Evolutionary conservation across 2,329 filamentous ascomycete genomes (phyloP), one percentile per base, ranked within the genome.

Genomic region (Colletotrichum somersetense): DNA sequence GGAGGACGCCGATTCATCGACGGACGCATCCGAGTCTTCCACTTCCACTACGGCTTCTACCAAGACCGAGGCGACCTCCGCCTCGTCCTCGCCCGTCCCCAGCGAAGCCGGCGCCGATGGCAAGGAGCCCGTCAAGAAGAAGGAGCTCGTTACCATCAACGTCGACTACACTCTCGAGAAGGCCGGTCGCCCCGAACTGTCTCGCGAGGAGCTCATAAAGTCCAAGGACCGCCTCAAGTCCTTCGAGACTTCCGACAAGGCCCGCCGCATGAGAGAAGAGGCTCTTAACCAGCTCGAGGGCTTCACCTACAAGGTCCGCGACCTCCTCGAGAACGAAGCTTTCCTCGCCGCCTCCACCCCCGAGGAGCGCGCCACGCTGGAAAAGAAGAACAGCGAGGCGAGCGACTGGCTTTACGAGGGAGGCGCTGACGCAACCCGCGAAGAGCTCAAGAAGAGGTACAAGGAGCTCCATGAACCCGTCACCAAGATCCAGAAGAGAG

Each of bases 351-450:
- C 88, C 4, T 93, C 95, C 42, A 96, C 92, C 12, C 84, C 89
- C 4, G 87, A 89, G 26, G 89, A 95, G 78, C 89, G 94, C 58
- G 80, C 86, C 8, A 82, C 84, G n/a, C 87, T 98, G 16, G 88
- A 92, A 76, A 85, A 90, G 73, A 91, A 91, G 77, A 87, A 94
- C 50, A 87, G 89, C 73, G 89, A 89, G 61, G 88, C 91, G 30
- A 93, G 93, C 76, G 95, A 97, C 14, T 99, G 96, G 96, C 90
- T 99, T 72, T 96, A 97, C 79, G 93, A 89, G 20, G 95, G 95
- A 58, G 94, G 96, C 67, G 87, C 89, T 20, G 91, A 95, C 61
- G 95, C 96, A 5, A 86, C 89, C 46, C 91, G 91, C 70, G 90
- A 93, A 3, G 90, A 92, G 59, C 88, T 99, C 77, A 93, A 92